Evolutionary conservation across 768 basidiomycete genomes (phyloP), one percentile per base, ranked within the genome.

Genomic region (Macrolepiota fuliginosa): DNA sequence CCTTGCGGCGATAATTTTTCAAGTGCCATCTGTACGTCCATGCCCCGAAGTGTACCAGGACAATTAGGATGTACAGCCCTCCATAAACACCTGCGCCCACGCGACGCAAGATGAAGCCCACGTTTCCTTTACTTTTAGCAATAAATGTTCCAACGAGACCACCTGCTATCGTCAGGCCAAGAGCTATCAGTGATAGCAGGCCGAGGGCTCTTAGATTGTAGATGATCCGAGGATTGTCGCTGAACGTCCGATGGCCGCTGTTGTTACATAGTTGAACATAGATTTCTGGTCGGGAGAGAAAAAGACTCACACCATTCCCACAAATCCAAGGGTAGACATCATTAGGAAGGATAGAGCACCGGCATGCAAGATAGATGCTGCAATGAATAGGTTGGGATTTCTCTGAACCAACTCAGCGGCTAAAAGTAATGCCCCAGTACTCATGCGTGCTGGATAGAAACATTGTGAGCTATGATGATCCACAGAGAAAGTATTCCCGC

Each of bases 351-450:
- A 73, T 6, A 83, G 65, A 13, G 70, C 81, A 17, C 77, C 74
- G 53, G 79, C 70, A 63, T 85, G 76, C 51, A 84, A 70, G 59
- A 83, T 80, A 63, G 82, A 82, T 36, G 83, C 82, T 45, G 85
- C 81, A 52, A 79, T 77, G 63, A 81, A 81, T 37, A 89, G 65
- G 52, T 79, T 79, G 39, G 65, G 66, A 42, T 81, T 79, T 27
- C 70, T 65, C 4, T 61, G 66, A 36, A 76, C 63, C 37, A 77
- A 61, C 69, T 89, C 81, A 27, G 77, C 83, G 24, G 86, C 83
- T 52, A 90, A 74, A 15, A 84, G 73, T 27, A 89, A 70, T 17
- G 82, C 81, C 29, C 83, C 85, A 13, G 82, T 83, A 7, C 85
- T 73, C 45, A 88, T 76, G 45, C 88, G 82, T 49, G 80, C 89